A percentile compares a stretch with the other conserved stretches of the same genome.
Evolutionary conservation across 2,329 filamentous ascomycete species (phyloP).

Genomic region (Graphilbum sp.): DNA sequence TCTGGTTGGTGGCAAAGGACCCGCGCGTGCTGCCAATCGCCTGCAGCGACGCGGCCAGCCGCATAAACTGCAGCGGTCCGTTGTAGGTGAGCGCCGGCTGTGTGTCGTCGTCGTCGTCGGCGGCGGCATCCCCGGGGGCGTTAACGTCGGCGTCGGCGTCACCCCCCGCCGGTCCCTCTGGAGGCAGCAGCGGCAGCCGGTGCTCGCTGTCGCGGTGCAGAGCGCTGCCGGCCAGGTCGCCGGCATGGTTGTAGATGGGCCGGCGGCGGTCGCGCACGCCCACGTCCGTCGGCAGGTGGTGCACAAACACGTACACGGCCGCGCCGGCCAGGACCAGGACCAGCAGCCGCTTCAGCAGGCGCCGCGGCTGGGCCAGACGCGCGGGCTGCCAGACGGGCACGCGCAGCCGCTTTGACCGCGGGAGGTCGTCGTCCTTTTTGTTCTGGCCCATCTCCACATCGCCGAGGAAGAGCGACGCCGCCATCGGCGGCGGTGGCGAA

Average conservation of each 20-base stretch:
- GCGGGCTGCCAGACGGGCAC: not conserved
- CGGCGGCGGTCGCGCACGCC: constrained; percentile 21
- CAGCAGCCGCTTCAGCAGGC: constrained; percentile 35
- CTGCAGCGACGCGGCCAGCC: constrained; percentile 47
- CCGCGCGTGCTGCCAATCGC: constrained; percentile 38
- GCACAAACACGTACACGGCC: constrained; percentile 46
- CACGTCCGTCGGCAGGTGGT: constrained; percentile 38
- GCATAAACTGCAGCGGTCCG: constrained; percentile 52
- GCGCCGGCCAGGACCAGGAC: constrained; percentile 28
- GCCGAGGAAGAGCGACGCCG: constrained; percentile 30
- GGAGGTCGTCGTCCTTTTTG: constrained; percentile 44
- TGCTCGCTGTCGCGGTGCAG: not conserved
- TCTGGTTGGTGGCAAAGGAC: constrained; percentile 37
- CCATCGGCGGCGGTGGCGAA: constrained; percentile 15
- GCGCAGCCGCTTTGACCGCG: constrained; percentile 12
- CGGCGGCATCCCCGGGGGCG: not conserved
- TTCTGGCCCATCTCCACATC: constrained; percentile 44
- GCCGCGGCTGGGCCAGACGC: constrained; percentile 23
- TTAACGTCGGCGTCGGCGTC: not conserved
- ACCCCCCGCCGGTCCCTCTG: not conserved
- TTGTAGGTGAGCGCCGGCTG: constrained; percentile 34
- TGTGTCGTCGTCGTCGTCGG: not conserved
- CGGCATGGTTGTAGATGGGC: constrained; percentile 17
- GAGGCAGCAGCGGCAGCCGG: not conserved
- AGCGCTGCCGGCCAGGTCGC: constrained; percentile 2